Evolutionary conservation across 1,284 basidiomycete genomes (phyloP).

Genomic region (Puccinia horiana): DNA sequence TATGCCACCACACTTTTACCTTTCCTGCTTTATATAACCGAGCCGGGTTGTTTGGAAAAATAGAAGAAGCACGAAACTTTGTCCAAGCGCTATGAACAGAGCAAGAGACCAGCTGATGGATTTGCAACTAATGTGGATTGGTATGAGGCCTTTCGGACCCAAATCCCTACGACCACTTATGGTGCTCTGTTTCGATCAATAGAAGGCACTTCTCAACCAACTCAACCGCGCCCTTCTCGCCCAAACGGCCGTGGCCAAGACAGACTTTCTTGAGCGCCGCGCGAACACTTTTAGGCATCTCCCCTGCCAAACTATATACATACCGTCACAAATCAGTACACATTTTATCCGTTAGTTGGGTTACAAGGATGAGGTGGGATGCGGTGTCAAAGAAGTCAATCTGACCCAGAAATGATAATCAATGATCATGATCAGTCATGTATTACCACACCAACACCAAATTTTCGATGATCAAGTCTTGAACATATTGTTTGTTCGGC

Average conservation of each 20-base stretch:
- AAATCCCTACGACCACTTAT: slow-evolving; percentile 80
- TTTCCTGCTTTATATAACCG: slow-evolving; percentile 83
- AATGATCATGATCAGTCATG: slow-evolving; percentile 64
- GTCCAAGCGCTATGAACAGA: slow-evolving; percentile 92
- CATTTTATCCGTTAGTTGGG: neutral
- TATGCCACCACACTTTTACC: no score
- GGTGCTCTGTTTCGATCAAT: slow-evolving; percentile 86
- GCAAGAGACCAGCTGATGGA: slow-evolving; percentile 72
- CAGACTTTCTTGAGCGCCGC: slow-evolving; percentile 69
- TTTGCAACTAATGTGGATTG: slow-evolving; percentile 95
- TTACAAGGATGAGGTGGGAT: slow-evolving; percentile 37
- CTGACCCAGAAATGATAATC: slow-evolving; percentile 82
- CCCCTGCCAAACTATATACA: slow-evolving; percentile 72
- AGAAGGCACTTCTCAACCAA: slow-evolving; percentile 73
- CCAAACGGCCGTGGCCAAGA: slow-evolving; percentile 64
- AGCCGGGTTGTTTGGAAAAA: slow-evolving; percentile 96
- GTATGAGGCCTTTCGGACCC: slow-evolving; percentile 81
- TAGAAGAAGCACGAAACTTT: slow-evolving; percentile 92
- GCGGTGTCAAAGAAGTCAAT: slow-evolving; percentile 15
- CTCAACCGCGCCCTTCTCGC: slow-evolving; percentile 66
- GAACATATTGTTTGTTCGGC: slow-evolving; percentile 75
- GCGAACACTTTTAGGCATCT: slow-evolving; percentile 87
- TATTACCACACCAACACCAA: slow-evolving; percentile 68
- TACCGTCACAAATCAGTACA: neutral
- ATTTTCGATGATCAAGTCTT: slow-evolving; percentile 75